Percentiles rank a stretch among this genome's conserved stretches.
Conservation (phyloP, 169 alveolate genomes). For the Cryptosporidium meleagridis region DNA sequence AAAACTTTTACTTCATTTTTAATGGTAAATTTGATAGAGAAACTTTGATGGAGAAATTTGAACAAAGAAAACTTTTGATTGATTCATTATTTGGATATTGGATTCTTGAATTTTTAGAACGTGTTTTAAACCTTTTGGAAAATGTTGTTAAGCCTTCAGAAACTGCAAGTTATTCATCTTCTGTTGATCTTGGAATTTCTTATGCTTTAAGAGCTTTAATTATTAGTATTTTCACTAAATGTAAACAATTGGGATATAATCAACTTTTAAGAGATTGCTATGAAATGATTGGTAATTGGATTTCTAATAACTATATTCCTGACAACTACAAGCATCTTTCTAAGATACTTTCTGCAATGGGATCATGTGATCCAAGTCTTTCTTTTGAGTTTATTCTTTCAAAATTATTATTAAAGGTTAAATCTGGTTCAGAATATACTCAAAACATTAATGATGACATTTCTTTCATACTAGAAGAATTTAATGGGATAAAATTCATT, state of each 20-base stretch:
- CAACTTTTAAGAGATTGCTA: constrained; percentile 32
- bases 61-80: constrained; percentile 17
- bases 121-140: constrained; percentile 22
- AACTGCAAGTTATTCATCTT: constrained; percentile 39
- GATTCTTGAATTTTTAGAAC: constrained; percentile 28
- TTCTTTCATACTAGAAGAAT: not conserved
- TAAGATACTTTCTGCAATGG: constrained; percentile 50
- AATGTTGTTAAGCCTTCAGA: constrained; percentile 64
- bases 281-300: constrained; percentile 42
- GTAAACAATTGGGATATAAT: constrained; percentile 34
- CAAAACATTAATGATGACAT: not conserved
- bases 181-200: constrained; percentile 64
- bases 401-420: constrained; percentile 12
- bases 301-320: constrained; percentile 24
- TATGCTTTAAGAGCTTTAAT: constrained; percentile 42
- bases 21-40: not conserved
- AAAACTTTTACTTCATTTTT: constrained; percentile 14
- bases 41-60: not conserved
- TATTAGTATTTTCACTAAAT: constrained; percentile 6
- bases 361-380: constrained; percentile 32
- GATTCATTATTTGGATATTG: constrained; percentile 43
- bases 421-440: not conserved
- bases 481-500: not conserved
- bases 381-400: constrained; percentile 16
- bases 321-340: constrained; percentile 66